A percentile compares a stretch with the other conserved stretches of the same genome.
phyloP scores from a whole-genome alignment of 768 basidiomycete species.

The Trichaptum fuscoviolaceum region DNA sequence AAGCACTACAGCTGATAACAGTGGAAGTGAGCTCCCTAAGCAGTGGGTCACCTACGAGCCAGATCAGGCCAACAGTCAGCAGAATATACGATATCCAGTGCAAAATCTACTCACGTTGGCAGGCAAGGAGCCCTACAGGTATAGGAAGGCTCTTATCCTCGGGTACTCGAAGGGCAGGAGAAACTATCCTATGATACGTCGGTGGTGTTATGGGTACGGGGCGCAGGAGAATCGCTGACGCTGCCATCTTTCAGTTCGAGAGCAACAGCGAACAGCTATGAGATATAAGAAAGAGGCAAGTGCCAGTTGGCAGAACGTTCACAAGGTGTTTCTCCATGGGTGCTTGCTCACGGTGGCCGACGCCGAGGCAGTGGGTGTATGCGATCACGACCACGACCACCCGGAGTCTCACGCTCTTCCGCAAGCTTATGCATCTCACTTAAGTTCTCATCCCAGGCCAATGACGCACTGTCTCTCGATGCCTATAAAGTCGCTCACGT shows the following conservation, averaged over 20 bases:
- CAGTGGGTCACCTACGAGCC: constrained; percentile 59
- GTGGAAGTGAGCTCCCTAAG: constrained; percentile 51
- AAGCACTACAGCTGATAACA: constrained; percentile 46
- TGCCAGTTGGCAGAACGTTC: not conserved
- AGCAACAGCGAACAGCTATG: not conserved
- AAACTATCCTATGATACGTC: constrained; percentile 63
- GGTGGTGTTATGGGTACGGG: constrained; percentile 38
- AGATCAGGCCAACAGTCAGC: not conserved
- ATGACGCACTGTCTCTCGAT: not conserved
- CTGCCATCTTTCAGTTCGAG: constrained; percentile 25
- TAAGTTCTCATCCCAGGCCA: too few relatives aligned
- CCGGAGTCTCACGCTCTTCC: not conserved
- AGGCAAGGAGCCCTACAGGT: constrained; percentile 74
- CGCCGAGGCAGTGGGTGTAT: too few relatives aligned
- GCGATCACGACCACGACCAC: too few relatives aligned
- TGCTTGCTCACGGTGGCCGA: too few relatives aligned
- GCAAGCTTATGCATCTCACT: too few relatives aligned
- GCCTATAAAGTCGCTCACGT: not conserved
- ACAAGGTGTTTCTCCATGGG: too few relatives aligned
- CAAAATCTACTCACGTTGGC: constrained; percentile 52
- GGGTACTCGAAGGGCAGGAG: constrained; percentile 51
- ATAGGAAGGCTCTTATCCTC: constrained; percentile 43
- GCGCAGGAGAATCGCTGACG: constrained; percentile 36
- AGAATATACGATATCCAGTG: not conserved
- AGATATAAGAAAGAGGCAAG: not conserved